A percentile compares a stretch with the other conserved stretches of the same genome.
Evolutionary conservation across 139 green algal genomes (phyloP).

Genomic region (Asterochloris erici): DNA sequence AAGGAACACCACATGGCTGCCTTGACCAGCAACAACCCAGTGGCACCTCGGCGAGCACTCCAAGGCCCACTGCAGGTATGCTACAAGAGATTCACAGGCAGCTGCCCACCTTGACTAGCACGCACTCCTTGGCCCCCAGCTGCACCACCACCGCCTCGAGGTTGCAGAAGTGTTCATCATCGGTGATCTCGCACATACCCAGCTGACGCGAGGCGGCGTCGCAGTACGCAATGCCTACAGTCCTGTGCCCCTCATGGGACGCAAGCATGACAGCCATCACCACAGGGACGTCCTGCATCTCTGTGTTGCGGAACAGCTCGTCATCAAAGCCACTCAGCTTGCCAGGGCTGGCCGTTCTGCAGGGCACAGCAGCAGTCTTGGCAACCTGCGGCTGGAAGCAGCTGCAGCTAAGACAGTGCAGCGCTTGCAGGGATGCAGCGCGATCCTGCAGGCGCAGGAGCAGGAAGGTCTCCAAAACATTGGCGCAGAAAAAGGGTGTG

Average conservation of each 20-base stretch:
- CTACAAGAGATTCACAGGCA: not conserved
- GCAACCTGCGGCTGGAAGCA: too few relatives aligned
- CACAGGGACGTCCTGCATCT: conserved; percentile 64
- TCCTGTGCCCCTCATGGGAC: conserved; percentile 35
- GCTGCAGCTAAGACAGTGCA: not conserved
- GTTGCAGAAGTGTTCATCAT: conserved; percentile 80
- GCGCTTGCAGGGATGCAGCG: not conserved
- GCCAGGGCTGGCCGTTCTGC: conserved; percentile 69
- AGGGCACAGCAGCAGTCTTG: not conserved
- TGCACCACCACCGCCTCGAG: conserved; percentile 83
- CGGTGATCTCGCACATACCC: conserved; percentile 71
- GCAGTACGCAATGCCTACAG: conserved; percentile 75
- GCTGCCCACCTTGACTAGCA: conserved; percentile 55
- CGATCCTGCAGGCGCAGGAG: not conserved
- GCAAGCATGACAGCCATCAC: conserved; percentile 48
- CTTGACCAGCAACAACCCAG: too few relatives aligned
- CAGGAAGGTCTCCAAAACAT: not conserved
- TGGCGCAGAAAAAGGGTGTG: not conserved
- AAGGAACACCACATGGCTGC: too few relatives aligned
- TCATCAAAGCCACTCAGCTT: conserved; percentile 82
- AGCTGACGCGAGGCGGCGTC: conserved; percentile 58
- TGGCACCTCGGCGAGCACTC: too few relatives aligned
- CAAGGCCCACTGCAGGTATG: too few relatives aligned
- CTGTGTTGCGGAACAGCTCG: conserved; percentile 68
- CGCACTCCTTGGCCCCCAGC: conserved; percentile 76